phyloP scores from a whole-genome alignment of 345 rosid species.

The Aquilaria sinensis region DNA sequence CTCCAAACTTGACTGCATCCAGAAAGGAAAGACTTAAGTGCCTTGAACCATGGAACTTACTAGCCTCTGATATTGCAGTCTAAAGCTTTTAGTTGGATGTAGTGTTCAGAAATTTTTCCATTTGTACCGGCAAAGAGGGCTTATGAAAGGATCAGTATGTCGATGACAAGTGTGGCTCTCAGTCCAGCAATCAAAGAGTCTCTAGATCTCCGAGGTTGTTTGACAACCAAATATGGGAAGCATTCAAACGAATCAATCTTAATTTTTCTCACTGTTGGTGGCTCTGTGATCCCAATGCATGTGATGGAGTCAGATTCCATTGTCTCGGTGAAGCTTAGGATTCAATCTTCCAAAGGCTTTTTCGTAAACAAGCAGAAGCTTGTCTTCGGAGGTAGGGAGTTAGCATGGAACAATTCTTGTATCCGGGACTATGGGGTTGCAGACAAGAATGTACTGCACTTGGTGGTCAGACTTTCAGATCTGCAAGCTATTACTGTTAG shows the following conservation, averaged over 20 bases:
- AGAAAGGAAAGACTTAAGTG: too few relatives aligned
- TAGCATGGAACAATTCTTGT: conserved; percentile 42
- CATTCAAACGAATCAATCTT: conserved; percentile 37
- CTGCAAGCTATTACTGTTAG: conserved; percentile 56
- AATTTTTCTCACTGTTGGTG: conserved; percentile 50
- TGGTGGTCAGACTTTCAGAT: conserved; percentile 62
- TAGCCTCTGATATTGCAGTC: too few relatives aligned
- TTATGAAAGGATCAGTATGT: conserved; percentile 32
- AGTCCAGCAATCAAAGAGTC: conserved; percentile 49
- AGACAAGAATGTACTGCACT: conserved; percentile 59
- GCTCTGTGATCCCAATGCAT: conserved; percentile 52
- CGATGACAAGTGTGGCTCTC: conserved; percentile 50
- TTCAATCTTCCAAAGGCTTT: conserved; percentile 59
- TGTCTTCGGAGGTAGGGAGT: conserved; percentile 54
- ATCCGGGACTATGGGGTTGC: conserved; percentile 49
- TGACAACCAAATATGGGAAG: conserved; percentile 22
- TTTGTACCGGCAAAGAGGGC: too few relatives aligned
- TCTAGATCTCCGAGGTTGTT: conserved; percentile 27
- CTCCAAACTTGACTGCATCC: too few relatives aligned
- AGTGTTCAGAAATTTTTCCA: too few relatives aligned
- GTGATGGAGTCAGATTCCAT: conserved; percentile 67
- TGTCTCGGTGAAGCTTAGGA: conserved; percentile 73
- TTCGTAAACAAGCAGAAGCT: conserved; percentile 63
- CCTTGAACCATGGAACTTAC: too few relatives aligned
- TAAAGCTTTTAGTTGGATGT: too few relatives aligned